Evolutionary conservation across 2,329 filamentous ascomycete species (phyloP), one percentile per base, ranked within the genome.

Genomic region (Metarhizium guizhouense): DNA sequence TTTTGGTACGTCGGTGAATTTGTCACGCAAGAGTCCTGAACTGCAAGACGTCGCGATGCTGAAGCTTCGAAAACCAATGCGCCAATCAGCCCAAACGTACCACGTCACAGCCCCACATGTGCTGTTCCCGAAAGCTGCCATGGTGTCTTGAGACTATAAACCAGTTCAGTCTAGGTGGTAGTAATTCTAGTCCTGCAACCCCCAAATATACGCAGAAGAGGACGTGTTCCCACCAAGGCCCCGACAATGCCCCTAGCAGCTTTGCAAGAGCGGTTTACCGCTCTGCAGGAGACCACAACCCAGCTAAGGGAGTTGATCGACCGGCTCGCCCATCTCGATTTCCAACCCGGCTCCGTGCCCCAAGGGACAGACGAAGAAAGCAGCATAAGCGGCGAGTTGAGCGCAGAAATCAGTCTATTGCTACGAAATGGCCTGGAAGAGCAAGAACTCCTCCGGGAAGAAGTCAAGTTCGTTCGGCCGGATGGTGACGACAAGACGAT

Each of bases 351-450:
- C 16, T 80, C 80, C 2, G 74, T 82, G 48, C 78, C 81, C 20
- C 72, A 81, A 5, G 72, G 70, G 55, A 68, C 70, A 8, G 72
- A 74, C 53, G 74, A 77, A 20, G 79, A 80, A 52, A 74, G 74
- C 57, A 78, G 79, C 59, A 76, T 79, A 40, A 83, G 86, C 55
- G 70, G 85, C 20, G 91, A 96, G 71, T 80, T 96, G 38, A 83
- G 84, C 60, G 78, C 82, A 25, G 91, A 96, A 68, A 95, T 96
- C 60, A 85, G 87, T 61, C 84, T 89, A 64, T 81, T 81, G 18
- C 72, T 96, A 58, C 86, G 89, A 62, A 85, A 88, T 56, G 82
- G 88, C 52, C 86, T 95, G 63, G 90, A 95, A 59, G 90, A 95
- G 57, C 81, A 94, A 60, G 92, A 95, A 69, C 71, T 94, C 18